Conservation (phyloP, 768 basidiomycete species). For the Boletus vermiculosoides region DNA sequence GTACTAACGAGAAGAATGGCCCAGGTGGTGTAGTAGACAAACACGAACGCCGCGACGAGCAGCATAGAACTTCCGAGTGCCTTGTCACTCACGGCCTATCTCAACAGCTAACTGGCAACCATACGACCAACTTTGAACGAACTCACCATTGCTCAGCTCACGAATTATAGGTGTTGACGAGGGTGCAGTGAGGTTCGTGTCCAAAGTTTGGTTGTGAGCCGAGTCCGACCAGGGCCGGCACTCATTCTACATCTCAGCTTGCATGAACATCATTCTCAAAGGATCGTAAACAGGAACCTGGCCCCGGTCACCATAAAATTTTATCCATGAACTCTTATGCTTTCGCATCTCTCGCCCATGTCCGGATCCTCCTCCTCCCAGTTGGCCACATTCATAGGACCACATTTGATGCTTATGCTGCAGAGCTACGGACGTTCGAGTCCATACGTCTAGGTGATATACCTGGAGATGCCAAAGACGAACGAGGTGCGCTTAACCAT, state of each 20-base stretch:
- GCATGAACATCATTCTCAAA: not conserved
- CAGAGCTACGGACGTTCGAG: constrained; percentile 72
- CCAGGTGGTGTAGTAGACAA: constrained; percentile 92
- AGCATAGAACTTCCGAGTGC: constrained; percentile 78
- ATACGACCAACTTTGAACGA: not conserved
- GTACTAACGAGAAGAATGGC: constrained; percentile 75
- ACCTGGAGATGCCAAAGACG: constrained; percentile 74
- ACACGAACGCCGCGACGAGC: constrained; percentile 69
- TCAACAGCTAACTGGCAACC: constrained; percentile 5
- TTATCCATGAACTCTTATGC: constrained; percentile 62
- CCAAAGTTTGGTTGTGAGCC: constrained; percentile 16
- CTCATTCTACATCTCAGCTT: not conserved
- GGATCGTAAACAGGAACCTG: not conserved
- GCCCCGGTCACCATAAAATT: not conserved
- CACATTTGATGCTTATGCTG: constrained; percentile 72
- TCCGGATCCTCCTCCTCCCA: constrained; percentile 83
- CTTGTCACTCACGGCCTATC: constrained; percentile 78
- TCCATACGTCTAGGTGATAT: constrained; percentile 79
- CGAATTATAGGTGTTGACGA: not conserved
- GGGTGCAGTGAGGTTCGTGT: constrained; percentile 11
- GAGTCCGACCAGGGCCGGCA: not conserved
- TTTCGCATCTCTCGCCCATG: constrained; percentile 82
- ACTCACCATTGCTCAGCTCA: constrained; percentile 28
- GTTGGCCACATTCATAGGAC: constrained; percentile 70
- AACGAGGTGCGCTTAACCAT: constrained; percentile 52